Evolutionary conservation across 1,284 basidiomycete genomes (phyloP), one percentile per base, ranked within the genome.

Genomic region (Cryptococcus neoformans): DNA sequence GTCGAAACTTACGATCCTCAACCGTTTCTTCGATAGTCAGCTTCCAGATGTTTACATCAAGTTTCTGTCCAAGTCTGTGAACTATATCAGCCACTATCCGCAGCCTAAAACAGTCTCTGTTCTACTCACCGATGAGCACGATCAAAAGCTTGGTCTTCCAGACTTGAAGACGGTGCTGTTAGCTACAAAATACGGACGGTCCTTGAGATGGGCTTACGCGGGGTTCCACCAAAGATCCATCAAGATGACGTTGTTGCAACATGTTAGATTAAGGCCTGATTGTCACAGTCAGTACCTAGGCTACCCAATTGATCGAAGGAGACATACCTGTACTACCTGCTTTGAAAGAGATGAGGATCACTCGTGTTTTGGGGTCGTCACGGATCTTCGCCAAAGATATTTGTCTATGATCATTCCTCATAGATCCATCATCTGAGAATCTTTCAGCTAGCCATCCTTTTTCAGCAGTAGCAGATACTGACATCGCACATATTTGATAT

Each of bases 261-360:
- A 87, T 0, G 93, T 97, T 67, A 99, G 73, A 73, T 99, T 99
- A 44, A 99, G 82, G 51, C 93, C 92, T 49, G 14, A 36, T 12
- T 12, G 14, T 34, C 3, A 28, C 10, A 14, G 37, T 38, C 8
- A 16, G 14, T 28, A 28, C 28, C 28, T 28, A 28, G 28, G 4
- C 28, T 28, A 28, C 28, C 28, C 8, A 10, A 41, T 17, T 28
- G 7, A 7, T 5, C n/a, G 34, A 2, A 9, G 14, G 4, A 12
- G 41, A 57, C 68, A 62, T 65, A 87, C 89, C 90, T 1, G 90
- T 92, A 69, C 88, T 90, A 2, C 93, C 93, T 11, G 93, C 92
- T 75, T 96, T 97, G 85, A 98, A 95, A 0, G 92, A 96, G 60
- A 98, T 95, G 59, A 99, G 79, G 58, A 98, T 97, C 41, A 95